Conservation (phyloP, 2,329 filamentous ascomycete genomes). For the Parascedosporium putredinis region DNA sequence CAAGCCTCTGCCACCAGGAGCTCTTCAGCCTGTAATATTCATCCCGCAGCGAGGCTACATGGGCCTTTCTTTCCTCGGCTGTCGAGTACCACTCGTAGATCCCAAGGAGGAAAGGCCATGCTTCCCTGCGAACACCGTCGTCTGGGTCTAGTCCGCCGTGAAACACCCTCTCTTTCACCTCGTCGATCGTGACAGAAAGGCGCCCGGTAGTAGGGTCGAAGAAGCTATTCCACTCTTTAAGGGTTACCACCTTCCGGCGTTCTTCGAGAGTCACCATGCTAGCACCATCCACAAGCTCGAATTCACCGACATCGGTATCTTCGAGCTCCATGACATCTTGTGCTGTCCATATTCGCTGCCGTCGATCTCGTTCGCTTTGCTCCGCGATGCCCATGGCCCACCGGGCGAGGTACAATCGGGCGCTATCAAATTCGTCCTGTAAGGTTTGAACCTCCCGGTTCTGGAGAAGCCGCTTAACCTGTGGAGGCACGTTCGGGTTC, state of each 20-base stretch:
- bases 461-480: slow-evolving; percentile 71
- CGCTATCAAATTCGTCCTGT: slow-evolving; percentile 95
- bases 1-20: slow-evolving; percentile 89
- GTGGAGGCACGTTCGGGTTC: slow-evolving; percentile 81
- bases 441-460: slow-evolving; percentile 92
- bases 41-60: slow-evolving; percentile 77
- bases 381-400: slow-evolving; percentile 99
- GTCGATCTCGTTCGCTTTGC: slow-evolving; percentile 81
- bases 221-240: slow-evolving; percentile 84
- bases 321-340: slow-evolving; percentile 88
- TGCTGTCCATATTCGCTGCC: slow-evolving; percentile 84
- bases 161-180: slow-evolving; percentile 95
- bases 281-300: slow-evolving; percentile 81
- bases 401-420: slow-evolving; percentile 81
- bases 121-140: slow-evolving; percentile 89
- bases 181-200: slow-evolving; percentile 71
- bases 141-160: slow-evolving; percentile 83
- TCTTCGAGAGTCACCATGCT: slow-evolving; percentile 66
- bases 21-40: slow-evolving; percentile 92
- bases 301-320: slow-evolving; percentile 88
- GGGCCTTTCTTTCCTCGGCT: slow-evolving; percentile 69
- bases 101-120: slow-evolving; percentile 88
- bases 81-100: slow-evolving; percentile 92
- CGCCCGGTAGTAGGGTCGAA: slow-evolving; percentile 69
- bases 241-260: slow-evolving; percentile 62